Evolutionary conservation across 495 filamentous ascomycete genomes (phyloP).

Genomic region (Talaromyces trachyspermus): DNA sequence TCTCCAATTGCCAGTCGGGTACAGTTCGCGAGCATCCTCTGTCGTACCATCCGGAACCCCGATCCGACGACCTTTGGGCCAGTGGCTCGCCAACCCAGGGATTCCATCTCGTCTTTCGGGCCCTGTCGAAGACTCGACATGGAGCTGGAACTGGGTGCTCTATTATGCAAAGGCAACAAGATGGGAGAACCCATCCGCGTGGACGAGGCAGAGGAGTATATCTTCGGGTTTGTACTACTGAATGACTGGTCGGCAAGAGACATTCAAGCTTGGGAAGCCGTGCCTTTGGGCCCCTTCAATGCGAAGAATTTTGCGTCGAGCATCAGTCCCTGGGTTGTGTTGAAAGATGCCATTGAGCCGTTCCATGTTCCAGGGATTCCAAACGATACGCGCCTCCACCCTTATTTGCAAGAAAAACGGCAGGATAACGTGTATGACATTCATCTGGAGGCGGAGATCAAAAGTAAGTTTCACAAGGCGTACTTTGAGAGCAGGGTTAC

Average conservation of each 20-base stretch:
- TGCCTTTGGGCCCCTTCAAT: constrained; percentile 81
- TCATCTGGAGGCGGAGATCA: constrained; percentile 64
- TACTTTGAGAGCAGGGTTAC: neutral
- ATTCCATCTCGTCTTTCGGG: constrained; percentile 54
- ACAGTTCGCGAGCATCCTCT: constrained; percentile 75
- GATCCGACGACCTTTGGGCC: constrained; percentile 72
- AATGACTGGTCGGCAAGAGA: constrained; percentile 95
- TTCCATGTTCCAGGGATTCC: constrained; percentile 47
- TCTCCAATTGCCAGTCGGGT: constrained; percentile 80
- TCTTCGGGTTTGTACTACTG: constrained; percentile 85
- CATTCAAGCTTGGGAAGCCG: constrained; percentile 85
- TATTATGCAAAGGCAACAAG: constrained; percentile 60
- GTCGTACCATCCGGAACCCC: constrained; percentile 70
- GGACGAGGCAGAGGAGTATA: constrained; percentile 60
- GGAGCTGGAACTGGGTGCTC: constrained; percentile 81
- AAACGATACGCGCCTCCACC: constrained; percentile 55
- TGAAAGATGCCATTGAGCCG: constrained; percentile 73
- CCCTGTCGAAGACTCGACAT: constrained; percentile 67
- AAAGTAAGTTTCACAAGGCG: constrained; percentile 39
- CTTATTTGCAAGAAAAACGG: constrained; percentile 61
- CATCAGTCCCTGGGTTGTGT: constrained; percentile 83
- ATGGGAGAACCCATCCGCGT: constrained; percentile 59
- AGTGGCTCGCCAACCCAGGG: constrained; percentile 58
- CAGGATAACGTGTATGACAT: constrained; percentile 66
- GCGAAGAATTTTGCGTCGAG: constrained; percentile 90